Evolutionary conservation across 2,329 filamentous ascomycete genomes (phyloP).

Genomic region (Tolypocladium ophioglossoides): DNA sequence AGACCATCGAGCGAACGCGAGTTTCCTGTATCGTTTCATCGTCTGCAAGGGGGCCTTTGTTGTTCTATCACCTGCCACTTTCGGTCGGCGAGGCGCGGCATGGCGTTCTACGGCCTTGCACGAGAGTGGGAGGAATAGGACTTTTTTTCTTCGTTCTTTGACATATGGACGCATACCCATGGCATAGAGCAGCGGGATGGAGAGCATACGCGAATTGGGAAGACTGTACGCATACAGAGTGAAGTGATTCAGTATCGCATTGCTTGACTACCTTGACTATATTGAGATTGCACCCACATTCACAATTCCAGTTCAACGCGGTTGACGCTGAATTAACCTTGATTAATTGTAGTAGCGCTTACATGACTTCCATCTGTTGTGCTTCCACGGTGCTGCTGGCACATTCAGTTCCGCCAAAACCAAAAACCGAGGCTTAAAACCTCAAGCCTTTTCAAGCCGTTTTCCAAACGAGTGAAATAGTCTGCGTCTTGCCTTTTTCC

Average conservation of each 20-base stretch:
- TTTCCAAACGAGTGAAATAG: not conserved
- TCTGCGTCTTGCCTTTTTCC: not conserved
- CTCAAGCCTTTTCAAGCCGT: not conserved
- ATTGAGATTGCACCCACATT: not conserved
- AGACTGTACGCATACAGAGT: not conserved
- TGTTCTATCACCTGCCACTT: not conserved
- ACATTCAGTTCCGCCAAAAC: not conserved
- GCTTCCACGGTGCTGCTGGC: not conserved
- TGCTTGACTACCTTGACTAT: not conserved
- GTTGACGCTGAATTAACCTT: not conserved
- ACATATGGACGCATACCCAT: not conserved
- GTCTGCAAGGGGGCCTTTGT: not conserved
- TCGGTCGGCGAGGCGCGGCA: not conserved
- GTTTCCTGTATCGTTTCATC: not conserved
- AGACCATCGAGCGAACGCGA: not conserved
- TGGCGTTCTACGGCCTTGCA: not conserved
- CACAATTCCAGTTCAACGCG: not conserved
- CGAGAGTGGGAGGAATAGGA: not conserved
- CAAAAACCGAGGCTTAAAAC: not conserved
- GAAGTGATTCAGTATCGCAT: not conserved
- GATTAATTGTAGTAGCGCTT: not conserved
- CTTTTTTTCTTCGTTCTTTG: not conserved
- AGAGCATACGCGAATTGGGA: not conserved
- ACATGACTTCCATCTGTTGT: not conserved
- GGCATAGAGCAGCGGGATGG: not conserved